Conservation (phyloP, 768 basidiomycete species). For the Paxillus rubicundulus region DNA sequence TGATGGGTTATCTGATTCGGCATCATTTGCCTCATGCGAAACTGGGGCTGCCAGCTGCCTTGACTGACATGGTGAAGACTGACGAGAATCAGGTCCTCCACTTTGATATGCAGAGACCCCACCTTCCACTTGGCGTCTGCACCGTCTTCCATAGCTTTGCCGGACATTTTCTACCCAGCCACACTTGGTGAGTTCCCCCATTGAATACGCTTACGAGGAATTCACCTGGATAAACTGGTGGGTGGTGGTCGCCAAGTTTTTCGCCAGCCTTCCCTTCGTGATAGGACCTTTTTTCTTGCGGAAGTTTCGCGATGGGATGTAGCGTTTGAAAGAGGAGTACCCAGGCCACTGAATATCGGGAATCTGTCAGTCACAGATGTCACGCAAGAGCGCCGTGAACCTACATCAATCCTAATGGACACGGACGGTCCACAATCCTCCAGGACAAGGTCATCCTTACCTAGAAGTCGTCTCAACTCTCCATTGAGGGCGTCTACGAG, state of each 20-base stretch:
- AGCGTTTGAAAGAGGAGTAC: constrained; percentile 66
- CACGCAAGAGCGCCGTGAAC: neutral
- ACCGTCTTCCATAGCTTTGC: constrained; percentile 52
- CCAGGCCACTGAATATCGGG: constrained; percentile 63
- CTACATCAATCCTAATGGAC: constrained; percentile 67
- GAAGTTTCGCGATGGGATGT: constrained; percentile 75
- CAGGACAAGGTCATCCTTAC: constrained; percentile 60
- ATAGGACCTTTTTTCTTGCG: constrained; percentile 70
- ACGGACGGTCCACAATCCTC: constrained; percentile 68
- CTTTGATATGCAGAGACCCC: constrained; percentile 49
- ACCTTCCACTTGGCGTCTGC: constrained; percentile 56
- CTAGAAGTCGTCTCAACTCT: constrained; percentile 49
- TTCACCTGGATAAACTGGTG: constrained; percentile 60
- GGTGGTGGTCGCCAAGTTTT: constrained; percentile 67
- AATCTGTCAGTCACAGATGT: neutral
- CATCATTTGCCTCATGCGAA: constrained; percentile 40
- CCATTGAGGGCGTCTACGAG: constrained; percentile 58
- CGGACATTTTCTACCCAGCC: constrained; percentile 47
- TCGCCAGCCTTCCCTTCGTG: constrained; percentile 65
- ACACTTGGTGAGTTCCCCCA: neutral
- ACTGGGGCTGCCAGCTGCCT: constrained; percentile 75
- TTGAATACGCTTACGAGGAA: neutral
- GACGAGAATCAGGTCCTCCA: constrained; percentile 67
- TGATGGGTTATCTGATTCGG: neutral
- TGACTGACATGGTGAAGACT: constrained; percentile 77